Percentiles rank a stretch among this genome's conserved stretches.
Conservation (phyloP, 257 asterid genomes). For the Nicotiana sylvestris region DNA sequence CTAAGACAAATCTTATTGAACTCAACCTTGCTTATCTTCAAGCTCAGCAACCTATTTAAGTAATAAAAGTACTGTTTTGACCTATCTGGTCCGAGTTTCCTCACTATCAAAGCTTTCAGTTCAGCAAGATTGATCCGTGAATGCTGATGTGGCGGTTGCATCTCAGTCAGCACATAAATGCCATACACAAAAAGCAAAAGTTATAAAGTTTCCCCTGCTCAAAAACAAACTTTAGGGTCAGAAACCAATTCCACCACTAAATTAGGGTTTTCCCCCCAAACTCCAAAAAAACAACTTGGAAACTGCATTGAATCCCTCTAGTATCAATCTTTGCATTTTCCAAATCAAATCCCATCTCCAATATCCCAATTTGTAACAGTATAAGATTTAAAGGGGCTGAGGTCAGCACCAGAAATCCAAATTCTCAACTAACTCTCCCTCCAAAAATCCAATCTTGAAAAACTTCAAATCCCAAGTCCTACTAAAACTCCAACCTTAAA, state of each 20-base stretch:
- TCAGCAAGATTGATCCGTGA: constrained; percentile 61
- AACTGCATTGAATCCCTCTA: constrained; percentile 23
- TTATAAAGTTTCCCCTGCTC: constrained; percentile 1
- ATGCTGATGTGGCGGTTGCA: constrained; percentile 60
- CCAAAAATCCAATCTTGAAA: constrained; percentile 30
- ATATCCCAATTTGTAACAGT: constrained; percentile 9
- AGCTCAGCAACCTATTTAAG: constrained; percentile 55
- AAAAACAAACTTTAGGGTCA: not conserved
- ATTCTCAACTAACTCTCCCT: constrained; percentile 48
- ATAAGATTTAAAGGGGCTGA: not conserved
- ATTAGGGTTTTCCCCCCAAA: constrained; percentile 41
- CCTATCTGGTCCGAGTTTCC: constrained; percentile 60
- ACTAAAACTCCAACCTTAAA: constrained; percentile 22
- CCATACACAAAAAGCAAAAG: constrained; percentile 32
- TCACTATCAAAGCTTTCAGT: constrained; percentile 59
- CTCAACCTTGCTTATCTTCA: constrained; percentile 55
- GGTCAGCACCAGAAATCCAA: constrained; percentile 41
- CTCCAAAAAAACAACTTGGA: constrained; percentile 32
- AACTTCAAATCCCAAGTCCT: constrained; percentile 26
- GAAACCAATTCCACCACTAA: constrained; percentile 5
- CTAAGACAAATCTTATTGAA: constrained; percentile 59
- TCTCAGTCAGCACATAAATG: constrained; percentile 34
- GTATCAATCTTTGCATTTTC: constrained; percentile 21
- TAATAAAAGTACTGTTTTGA: constrained; percentile 58
- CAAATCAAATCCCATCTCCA: constrained; percentile 36